phyloP scores from a whole-genome alignment of 164 flowering plant genomes.

The Saururus chinensis region DNA sequence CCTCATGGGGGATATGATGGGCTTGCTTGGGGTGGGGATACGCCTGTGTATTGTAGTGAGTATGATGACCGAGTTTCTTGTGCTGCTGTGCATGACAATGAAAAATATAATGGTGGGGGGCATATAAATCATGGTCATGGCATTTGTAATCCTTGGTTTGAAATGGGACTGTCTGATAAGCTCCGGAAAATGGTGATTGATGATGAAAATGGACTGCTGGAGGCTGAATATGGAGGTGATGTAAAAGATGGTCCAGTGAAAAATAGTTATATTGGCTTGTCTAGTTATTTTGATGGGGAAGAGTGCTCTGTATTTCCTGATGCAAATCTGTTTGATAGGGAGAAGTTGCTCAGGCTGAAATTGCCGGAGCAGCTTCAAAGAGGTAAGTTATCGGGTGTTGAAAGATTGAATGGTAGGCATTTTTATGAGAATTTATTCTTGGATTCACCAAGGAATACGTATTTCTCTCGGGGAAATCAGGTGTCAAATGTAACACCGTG shows the following conservation, averaged over 20 bases:
- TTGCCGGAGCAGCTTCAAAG: constrained; percentile 7
- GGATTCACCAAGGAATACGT: too few species aligned
- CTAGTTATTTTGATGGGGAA: constrained; percentile 1
- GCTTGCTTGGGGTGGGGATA: too few species aligned
- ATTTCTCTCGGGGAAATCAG: too few species aligned
- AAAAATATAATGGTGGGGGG: background rate
- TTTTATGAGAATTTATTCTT: constrained; percentile 2
- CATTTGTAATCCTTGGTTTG: background rate
- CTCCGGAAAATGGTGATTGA: background rate
- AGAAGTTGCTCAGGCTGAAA: constrained; percentile 11
- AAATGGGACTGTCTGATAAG: constrained; percentile 6
- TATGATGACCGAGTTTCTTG: constrained; percentile 4
- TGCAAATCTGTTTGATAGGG: constrained; percentile 11
- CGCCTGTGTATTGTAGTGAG: too few species aligned
- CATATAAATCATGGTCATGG: constrained; percentile 5
- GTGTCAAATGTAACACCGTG: background rate
- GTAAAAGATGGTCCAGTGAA: constrained; percentile 9
- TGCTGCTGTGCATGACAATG: background rate
- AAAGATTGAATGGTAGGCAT: constrained; percentile 7
- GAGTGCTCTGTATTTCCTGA: constrained; percentile 2
- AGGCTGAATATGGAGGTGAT: constrained; percentile 12
- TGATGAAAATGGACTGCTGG: background rate
- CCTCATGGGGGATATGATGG: constrained; percentile 3
- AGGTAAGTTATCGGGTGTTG: constrained; percentile 10
- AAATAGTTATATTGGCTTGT: constrained; percentile 11